Evolutionary conservation across 768 basidiomycete genomes (phyloP).

Genomic region (Boletus rubropictus): DNA sequence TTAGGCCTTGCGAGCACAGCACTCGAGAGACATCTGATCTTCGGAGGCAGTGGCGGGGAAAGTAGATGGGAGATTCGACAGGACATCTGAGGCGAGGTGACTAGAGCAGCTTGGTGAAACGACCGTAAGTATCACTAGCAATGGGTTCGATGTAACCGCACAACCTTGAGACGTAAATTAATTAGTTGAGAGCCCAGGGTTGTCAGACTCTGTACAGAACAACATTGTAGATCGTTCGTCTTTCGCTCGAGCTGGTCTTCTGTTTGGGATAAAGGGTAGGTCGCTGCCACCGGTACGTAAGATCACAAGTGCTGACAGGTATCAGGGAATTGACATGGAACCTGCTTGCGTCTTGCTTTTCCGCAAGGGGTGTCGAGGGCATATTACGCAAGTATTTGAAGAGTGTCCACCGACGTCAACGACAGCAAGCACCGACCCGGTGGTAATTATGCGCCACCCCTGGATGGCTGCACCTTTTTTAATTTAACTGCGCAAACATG

Average conservation of each 20-base stretch:
- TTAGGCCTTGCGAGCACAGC: conserved; percentile 3
- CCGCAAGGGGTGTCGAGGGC: background rate
- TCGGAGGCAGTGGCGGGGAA: background rate
- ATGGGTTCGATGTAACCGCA: background rate
- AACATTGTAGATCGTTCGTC: too few species aligned
- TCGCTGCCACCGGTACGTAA: background rate
- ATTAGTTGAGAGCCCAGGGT: background rate
- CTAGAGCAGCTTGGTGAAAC: too few species aligned
- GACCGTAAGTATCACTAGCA: background rate
- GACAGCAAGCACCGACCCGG: background rate
- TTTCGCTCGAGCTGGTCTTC: background rate
- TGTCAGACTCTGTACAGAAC: background rate
- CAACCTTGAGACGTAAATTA: too few species aligned
- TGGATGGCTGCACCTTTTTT: background rate
- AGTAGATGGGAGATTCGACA: background rate
- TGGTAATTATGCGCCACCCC: background rate
- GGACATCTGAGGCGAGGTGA: background rate
- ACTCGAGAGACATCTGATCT: conserved; percentile 18
- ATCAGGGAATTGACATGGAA: background rate
- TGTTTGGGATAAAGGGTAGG: background rate
- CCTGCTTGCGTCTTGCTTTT: background rate
- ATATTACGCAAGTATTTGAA: background rate
- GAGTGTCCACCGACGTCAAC: too few species aligned
- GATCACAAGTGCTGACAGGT: background rate
- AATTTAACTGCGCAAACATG: background rate